These are phyloP conservation scores for Clonostachys solani DNA, from an alignment of 2,329 filamentous ascomycete genomes.

Conservation along the genomic window DNA sequence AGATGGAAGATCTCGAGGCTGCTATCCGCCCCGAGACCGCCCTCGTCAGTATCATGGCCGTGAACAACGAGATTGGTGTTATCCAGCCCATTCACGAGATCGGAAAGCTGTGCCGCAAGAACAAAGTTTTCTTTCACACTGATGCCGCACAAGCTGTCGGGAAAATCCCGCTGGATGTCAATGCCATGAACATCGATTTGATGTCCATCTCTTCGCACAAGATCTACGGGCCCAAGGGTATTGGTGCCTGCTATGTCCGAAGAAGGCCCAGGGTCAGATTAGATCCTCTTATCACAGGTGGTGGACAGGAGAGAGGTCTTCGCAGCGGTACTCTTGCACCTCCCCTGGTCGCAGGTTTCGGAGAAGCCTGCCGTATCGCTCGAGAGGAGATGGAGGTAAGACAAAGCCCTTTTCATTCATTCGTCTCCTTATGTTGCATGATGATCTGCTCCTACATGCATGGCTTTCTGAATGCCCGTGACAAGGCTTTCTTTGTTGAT, in stretches of 20 bases:
- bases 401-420: constrained; percentile 13
- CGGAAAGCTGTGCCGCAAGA: constrained; percentile 82
- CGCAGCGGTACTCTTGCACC: constrained; percentile 92
- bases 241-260: constrained; percentile 94
- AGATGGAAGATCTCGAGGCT: constrained; percentile 78
- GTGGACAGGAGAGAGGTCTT: constrained; percentile 91
- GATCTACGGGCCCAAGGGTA: constrained; percentile 96
- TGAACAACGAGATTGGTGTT: constrained; percentile 99
- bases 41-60: constrained; percentile 95
- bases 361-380: constrained; percentile 90
- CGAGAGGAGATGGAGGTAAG: constrained; percentile 87
- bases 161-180: constrained; percentile 95
- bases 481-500: constrained; percentile 54
- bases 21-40: constrained; percentile 89
- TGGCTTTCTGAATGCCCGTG: constrained; percentile 81
- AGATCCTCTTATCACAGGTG: constrained; percentile 93
- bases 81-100: constrained; percentile 95
- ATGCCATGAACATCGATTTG: constrained; percentile 95
- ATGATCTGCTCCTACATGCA: constrained; percentile 87
- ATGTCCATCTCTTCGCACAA: constrained; percentile 99
- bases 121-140: constrained; percentile 97
- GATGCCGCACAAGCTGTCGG: constrained; percentile 97
- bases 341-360: constrained; percentile 84
- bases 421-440: constrained; percentile 34
- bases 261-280: constrained; percentile 88